Evolutionary conservation across 1,139 yeast genomes (phyloP).

Genomic region (Scheffersomyces titani): DNA sequence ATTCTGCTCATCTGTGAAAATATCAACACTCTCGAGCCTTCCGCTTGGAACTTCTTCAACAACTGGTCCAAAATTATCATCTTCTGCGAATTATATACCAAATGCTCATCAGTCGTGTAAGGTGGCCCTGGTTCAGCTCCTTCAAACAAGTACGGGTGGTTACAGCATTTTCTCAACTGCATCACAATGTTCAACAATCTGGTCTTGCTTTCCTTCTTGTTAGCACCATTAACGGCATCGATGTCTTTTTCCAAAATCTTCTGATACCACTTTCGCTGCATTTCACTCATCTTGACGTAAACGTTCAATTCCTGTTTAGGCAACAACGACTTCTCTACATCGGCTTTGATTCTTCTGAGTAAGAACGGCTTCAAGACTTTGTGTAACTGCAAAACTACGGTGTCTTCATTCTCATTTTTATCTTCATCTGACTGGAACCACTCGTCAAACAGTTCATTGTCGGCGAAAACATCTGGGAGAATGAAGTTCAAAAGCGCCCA

Average conservation of each 20-base stretch:
- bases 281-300: constrained; percentile 71
- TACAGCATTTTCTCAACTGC: constrained; percentile 83
- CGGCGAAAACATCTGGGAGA: constrained; percentile 77
- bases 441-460: constrained; percentile 69
- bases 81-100: constrained; percentile 70
- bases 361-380: constrained; percentile 80
- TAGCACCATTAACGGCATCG: constrained; percentile 81
- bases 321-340: constrained; percentile 73
- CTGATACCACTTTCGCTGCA: constrained; percentile 79
- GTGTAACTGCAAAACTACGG: constrained; percentile 82
- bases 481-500: constrained; percentile 80
- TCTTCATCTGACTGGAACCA: constrained; percentile 54
- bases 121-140: constrained; percentile 93
- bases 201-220: constrained; percentile 72
- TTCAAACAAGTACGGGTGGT: constrained; percentile 80
- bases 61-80: constrained; percentile 71
- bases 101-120: constrained; percentile 78
- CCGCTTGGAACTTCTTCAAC: constrained; percentile 58
- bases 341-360: constrained; percentile 73
- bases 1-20: constrained; percentile 83
- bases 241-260: constrained; percentile 75
- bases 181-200: constrained; percentile 74
- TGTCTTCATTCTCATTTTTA: constrained; percentile 38
- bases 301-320: constrained; percentile 76
- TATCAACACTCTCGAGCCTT: constrained; percentile 75